Evolutionary conservation across 2,329 filamentous ascomycete species (phyloP), one percentile per base, ranked within the genome.

Genomic region (Penicillium sclerotiorum): DNA sequence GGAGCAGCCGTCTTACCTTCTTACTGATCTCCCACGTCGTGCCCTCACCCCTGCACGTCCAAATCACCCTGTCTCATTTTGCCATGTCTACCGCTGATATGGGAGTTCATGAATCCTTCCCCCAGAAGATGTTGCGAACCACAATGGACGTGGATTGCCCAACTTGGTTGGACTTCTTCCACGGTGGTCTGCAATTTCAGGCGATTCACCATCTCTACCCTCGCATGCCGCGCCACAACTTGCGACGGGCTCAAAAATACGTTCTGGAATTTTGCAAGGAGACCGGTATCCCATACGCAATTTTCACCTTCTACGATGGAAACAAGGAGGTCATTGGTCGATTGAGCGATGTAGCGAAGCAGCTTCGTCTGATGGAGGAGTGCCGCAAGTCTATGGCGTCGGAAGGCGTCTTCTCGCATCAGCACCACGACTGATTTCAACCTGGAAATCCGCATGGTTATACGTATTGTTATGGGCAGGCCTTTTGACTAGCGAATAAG

Each of bases 71-170:
- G 15, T 94, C 89, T 2, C 91, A 96, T 71, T 96, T 95, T 71
- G 89, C 89, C 58, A 96, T 95, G 91, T 93, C 89, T 60, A 96
- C 91, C 0, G 82, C 89, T 9, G 90, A 96, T 62, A 78, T 96
- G 11, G 92, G 92, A 0, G 84, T 88, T 1, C 79, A 86, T 44
- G 91, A 96, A 68, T 94, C 89, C 0, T 96, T 96, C 69, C 85
- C 91, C 1, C 90, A 95, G 71, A 89, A 87, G 69, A 94, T 95
- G 87, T 79, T 96, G 38, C 86, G 92, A 59, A 96, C 91, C 1
- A 95, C 91, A 11, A 95, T 96, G 90, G 90, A 95, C 57, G 85
- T 95, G 18, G 90, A 94, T 66, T 95, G 90, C 65, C 89, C 90
- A 1, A 78, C 81, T 11, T 95, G 91, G 90, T 78, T 95, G 11